phyloP scores from a whole-genome alignment of 805 yeast genomes.

The Kodamaea laetipori region DNA sequence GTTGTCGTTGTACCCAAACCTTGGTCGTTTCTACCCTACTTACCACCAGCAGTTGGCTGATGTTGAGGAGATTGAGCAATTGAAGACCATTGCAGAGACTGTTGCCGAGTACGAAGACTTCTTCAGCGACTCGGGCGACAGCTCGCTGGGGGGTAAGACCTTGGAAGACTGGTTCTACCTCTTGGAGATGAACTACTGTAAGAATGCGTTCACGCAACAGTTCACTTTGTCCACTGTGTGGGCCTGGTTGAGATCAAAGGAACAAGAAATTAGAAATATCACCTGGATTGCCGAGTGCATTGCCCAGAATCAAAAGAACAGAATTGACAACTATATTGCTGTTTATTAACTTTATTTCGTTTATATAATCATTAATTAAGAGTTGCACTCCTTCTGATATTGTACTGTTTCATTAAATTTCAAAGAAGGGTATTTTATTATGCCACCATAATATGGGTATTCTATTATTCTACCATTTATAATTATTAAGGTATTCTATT shows the following conservation, averaged over 20 bases:
- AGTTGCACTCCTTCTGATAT: too few relatives aligned
- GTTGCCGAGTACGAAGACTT: slow-evolving; percentile 67
- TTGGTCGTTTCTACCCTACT: slow-evolving; percentile 78
- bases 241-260: slow-evolving; percentile 96
- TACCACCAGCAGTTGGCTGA: slow-evolving; percentile 66
- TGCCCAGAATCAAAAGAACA: slow-evolving; percentile 95
- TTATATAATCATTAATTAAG: neutral
- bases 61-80: slow-evolving; percentile 84
- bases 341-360: slow-evolving; percentile 54
- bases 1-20: slow-evolving; percentile 68
- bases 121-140: slow-evolving; percentile 44
- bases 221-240: slow-evolving; percentile 87
- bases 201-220: slow-evolving; percentile 94
- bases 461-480: too few relatives aligned
- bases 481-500: too few relatives aligned
- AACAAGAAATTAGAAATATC: slow-evolving; percentile 94
- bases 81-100: slow-evolving; percentile 62
- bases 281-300: slow-evolving; percentile 99
- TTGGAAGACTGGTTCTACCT: slow-evolving; percentile 94
- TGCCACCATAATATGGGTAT: too few relatives aligned
- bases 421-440: too few relatives aligned
- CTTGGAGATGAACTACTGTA: slow-evolving; percentile 89
- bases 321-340: slow-evolving; percentile 86
- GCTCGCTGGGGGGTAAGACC: slow-evolving; percentile 42
- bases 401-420: too few relatives aligned